Percentiles rank a stretch among this genome's conserved stretches.
These are phyloP conservation scores for Psilocybe azurescens DNA, from an alignment of 768 basidiomycete genomes.

Conservation along the genomic window DNA sequence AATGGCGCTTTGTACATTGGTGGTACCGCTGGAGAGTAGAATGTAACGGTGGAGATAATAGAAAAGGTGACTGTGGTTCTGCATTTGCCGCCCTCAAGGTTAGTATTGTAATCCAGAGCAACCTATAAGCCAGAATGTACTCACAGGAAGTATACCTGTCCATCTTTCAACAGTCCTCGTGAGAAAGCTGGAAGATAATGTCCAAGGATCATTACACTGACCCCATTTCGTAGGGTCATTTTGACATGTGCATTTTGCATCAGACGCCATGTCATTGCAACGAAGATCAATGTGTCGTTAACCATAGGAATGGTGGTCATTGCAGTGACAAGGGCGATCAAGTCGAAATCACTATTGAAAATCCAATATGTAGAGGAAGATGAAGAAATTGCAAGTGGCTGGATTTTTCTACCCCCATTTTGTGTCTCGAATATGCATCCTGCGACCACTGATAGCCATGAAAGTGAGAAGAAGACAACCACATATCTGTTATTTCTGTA, in stretches of 20 bases:
- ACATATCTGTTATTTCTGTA: not conserved
- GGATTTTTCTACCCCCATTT: not conserved
- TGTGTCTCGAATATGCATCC: slow-evolving; percentile 1
- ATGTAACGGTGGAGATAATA: slow-evolving; percentile 11
- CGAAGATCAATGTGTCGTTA: slow-evolving; percentile 34
- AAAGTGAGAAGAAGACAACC: slow-evolving; percentile 3
- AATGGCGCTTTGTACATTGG: slow-evolving; percentile 3
- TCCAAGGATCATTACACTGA: slow-evolving; percentile 25
- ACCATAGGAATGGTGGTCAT: slow-evolving; percentile 22
- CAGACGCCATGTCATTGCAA: slow-evolving; percentile 35
- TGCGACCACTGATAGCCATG: slow-evolving; percentile 10
- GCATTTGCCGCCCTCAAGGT: too few relatives aligned
- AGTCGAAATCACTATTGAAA: slow-evolving; percentile 11
- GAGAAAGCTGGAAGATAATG: slow-evolving; percentile 30
- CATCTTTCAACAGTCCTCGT: slow-evolving; percentile 29
- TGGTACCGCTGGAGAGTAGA: not conserved
- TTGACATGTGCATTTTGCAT: slow-evolving; percentile 17
- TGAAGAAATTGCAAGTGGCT: slow-evolving; percentile 19
- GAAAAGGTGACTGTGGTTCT: slow-evolving; percentile 15
- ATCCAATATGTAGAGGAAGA: slow-evolving; percentile 21
- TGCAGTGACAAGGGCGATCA: slow-evolving; percentile 5
- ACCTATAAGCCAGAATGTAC: not conserved
- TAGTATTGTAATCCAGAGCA: not conserved
- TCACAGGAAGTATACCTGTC: slow-evolving; percentile 34
- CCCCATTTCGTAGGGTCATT: slow-evolving; percentile 8